These are phyloP conservation scores for Globisporangium middletonii DNA, from an alignment of 352 stramenopile species.

Conservation along the genomic window DNA sequence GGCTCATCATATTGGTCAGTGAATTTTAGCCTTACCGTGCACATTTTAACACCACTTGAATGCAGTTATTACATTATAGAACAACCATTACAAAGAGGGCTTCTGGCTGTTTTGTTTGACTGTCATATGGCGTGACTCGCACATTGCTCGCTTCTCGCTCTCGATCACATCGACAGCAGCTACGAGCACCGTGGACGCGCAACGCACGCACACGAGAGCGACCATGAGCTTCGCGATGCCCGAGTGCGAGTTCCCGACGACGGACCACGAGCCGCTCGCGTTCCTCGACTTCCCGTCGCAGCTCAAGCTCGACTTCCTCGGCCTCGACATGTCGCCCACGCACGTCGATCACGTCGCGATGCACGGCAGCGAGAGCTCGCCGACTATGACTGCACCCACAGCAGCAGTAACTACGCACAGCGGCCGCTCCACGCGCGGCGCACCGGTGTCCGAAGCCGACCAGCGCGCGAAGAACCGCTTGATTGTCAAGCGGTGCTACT, in stretches of 20 bases:
- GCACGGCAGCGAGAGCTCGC: background rate
- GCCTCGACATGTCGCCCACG: conserved; percentile 15
- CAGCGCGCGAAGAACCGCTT: conserved; percentile 59
- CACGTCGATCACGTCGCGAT: conserved; percentile 6
- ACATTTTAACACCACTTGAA: no score
- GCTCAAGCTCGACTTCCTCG: conserved; percentile 19
- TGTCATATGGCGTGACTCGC: no score
- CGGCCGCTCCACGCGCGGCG: conserved; percentile 28
- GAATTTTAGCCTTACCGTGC: no score
- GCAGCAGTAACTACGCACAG: conserved; percentile 7
- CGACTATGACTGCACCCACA: no score
- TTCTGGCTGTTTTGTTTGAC: no score
- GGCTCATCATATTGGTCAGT: no score
- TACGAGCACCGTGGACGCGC: background rate
- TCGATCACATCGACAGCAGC: background rate
- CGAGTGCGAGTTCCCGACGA: conserved; percentile 8
- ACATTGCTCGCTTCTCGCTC: no score
- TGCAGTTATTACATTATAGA: no score
- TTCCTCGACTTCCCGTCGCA: conserved; percentile 9
- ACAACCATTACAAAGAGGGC: no score
- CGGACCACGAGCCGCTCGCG: conserved; percentile 13
- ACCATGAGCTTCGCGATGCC: conserved; percentile 9
- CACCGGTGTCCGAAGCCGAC: conserved; percentile 34
- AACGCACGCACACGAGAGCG: background rate
- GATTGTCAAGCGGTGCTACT: conserved; percentile 73